Base-by-base conservation (phyloP, 2,329 filamentous ascomycete genomes). In the Colletotrichum falcatum region DNA sequence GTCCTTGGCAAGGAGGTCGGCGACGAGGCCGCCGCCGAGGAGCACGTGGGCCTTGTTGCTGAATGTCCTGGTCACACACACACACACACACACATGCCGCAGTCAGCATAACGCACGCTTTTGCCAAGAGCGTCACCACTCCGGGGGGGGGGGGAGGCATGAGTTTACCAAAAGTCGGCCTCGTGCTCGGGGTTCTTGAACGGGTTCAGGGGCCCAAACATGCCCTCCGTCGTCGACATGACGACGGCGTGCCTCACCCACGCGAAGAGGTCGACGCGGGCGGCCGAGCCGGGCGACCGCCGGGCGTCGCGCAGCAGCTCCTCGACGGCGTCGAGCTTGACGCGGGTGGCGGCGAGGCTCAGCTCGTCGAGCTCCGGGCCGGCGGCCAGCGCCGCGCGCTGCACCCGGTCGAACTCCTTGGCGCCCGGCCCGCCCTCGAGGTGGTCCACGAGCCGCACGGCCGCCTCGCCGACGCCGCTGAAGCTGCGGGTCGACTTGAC, bases 201-300 rank as follows among this genome's bases (percentile, higher is more conserved):
- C 2, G 70, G 70, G 16, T 72, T 71, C 48, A 55, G n/a, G 5
- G 61, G 66, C 26, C 70, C 70, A 12, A 59, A 72, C 28, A 65
- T 53, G 20, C 44, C 70, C 26, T 72, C 68, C 1, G 65, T 51
- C 0, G 65, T 26, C 4, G 60, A 67, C 11, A 63, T 18, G 6
- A 30, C 33, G n/a, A 64, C 30, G 18, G 44, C n/a, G 11, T 51
- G 59, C 60, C 26, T 64, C n/a, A 67, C 26, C 65, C 65, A 67
- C 20, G 30, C 35, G 33, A 64, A 67, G 2, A 67, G 28, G 28
- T 67, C 65, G 9, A 67, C 49, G 9, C 28, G 23, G 3, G 33
- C 14, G 20, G 23, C 65, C 23, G 49, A 7, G 18, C 12, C 59
- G 14, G 58, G 0, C 42, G 3, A 30, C 18, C 11, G 11, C 0